Evolutionary conservation across 345 rosid genomes (phyloP).

Genomic region (Eucalyptus sideroxylon): DNA sequence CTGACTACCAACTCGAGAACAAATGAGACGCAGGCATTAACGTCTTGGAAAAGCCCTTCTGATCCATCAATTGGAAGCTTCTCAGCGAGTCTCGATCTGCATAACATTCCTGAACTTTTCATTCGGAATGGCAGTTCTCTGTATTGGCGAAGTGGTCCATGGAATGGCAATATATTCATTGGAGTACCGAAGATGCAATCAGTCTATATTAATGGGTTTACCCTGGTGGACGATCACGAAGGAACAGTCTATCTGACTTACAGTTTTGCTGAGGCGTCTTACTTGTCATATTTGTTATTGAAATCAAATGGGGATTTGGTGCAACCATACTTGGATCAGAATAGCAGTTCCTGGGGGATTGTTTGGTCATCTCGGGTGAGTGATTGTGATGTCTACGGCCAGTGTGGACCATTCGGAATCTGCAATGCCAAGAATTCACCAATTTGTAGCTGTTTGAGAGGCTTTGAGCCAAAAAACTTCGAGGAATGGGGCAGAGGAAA

Average conservation of each 20-base stretch:
- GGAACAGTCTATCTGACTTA: slow-evolving; percentile 5
- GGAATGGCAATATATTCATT: slow-evolving; percentile 37
- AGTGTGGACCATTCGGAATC: slow-evolving; percentile 8
- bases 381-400: slow-evolving; percentile 10
- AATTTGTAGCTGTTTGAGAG: slow-evolving; percentile 5
- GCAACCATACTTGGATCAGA: background rate
- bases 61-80: slow-evolving; percentile 24
- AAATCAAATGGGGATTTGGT: background rate
- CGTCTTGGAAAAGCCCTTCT: slow-evolving; percentile 13
- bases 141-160: slow-evolving; percentile 47
- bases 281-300: background rate
- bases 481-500: slow-evolving; percentile 10
- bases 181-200: background rate
- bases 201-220: slow-evolving; percentile 3
- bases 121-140: slow-evolving; percentile 29
- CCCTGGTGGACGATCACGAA: background rate
- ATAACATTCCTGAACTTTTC: slow-evolving; percentile 9
- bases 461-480: background rate
- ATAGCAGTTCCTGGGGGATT: background rate
- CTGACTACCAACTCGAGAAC: slow-evolving; percentile 2
- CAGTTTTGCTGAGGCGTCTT: background rate
- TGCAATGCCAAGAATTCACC: background rate
- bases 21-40: background rate
- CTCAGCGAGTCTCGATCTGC: background rate
- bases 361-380: background rate